Evolutionary conservation across 352 stramenopile species (phyloP).

Genomic region (Phytophthora syringae): DNA sequence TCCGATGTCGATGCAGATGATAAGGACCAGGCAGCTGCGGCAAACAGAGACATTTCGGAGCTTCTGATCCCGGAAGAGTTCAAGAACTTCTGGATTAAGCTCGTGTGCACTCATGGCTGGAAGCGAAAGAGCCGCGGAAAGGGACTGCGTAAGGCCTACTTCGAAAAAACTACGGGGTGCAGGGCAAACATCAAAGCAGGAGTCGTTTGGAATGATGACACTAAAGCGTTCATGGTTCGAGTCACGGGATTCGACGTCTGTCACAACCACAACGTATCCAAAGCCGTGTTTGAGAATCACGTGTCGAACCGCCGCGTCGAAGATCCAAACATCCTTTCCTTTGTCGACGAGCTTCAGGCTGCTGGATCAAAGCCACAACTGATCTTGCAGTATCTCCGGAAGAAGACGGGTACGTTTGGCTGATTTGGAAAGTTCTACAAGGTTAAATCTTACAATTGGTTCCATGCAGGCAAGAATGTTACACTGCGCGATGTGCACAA

Average conservation of each 20-base stretch:
- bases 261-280: slow-evolving; percentile 5
- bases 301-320: neutral
- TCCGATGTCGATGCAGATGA: neutral
- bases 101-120: slow-evolving; percentile 16
- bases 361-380: slow-evolving; percentile 2
- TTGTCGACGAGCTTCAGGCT: slow-evolving; percentile 9
- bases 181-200: slow-evolving; percentile 14
- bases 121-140: slow-evolving; percentile 10
- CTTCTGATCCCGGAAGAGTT: slow-evolving; percentile 6
- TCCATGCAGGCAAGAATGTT: neutral
- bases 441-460: neutral
- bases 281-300: slow-evolving; percentile 5
- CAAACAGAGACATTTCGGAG: neutral
- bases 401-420: slow-evolving; percentile 3
- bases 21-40: neutral
- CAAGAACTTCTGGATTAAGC: slow-evolving; percentile 20
- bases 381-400: slow-evolving; percentile 9
- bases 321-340: neutral
- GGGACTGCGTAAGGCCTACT: slow-evolving; percentile 7
- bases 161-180: slow-evolving; percentile 4
- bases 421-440: neutral
- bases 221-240: slow-evolving; percentile 4
- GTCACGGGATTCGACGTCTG: slow-evolving; percentile 1
- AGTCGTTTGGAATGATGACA: slow-evolving; percentile 10
- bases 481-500: slow-evolving; percentile 2